phyloP scores from a whole-genome alignment of 345 rosid species.

The Hirschfeldia incana region DNA sequence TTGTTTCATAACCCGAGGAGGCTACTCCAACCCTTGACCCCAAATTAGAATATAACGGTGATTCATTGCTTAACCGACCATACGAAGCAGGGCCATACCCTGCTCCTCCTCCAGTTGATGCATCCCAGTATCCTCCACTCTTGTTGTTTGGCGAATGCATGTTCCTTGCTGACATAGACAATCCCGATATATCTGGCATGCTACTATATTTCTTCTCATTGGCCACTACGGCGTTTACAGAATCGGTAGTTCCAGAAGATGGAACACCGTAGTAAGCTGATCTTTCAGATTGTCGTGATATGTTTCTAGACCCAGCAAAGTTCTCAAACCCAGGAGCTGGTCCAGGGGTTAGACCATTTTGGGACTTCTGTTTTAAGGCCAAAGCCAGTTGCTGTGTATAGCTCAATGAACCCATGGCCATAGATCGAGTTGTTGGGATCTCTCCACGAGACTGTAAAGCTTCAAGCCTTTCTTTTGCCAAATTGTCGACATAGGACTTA shows the following conservation, averaged over 20 bases:
- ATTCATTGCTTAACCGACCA: constrained; percentile 52
- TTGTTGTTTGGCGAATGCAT: constrained; percentile 48
- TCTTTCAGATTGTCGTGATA: constrained; percentile 53
- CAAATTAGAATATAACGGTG: constrained; percentile 51
- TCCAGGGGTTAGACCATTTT: constrained; percentile 57
- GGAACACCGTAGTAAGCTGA: constrained; percentile 50
- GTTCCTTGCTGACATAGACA: constrained; percentile 58
- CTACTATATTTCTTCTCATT: constrained; percentile 83
- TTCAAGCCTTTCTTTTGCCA: constrained; percentile 57
- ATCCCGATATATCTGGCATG: constrained; percentile 86
- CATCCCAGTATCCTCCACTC: constrained; percentile 57
- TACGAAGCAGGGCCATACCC: constrained; percentile 50
- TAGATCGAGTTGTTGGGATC: constrained; percentile 52
- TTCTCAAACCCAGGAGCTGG: constrained; percentile 68
- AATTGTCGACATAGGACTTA: constrained; percentile 52
- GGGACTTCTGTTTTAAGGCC: constrained; percentile 63
- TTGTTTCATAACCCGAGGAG: constrained; percentile 49
- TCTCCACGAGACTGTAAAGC: constrained; percentile 54
- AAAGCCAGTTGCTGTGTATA: constrained; percentile 56
- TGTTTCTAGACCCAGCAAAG: constrained; percentile 53
- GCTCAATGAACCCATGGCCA: constrained; percentile 51
- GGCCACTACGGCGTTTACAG: constrained; percentile 36
- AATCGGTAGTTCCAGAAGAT: constrained; percentile 50
- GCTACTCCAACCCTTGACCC: constrained; percentile 54
- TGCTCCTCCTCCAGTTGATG: constrained; percentile 48